Conservation (phyloP, 768 basidiomycete genomes). For the Mycena leptocephala region DNA sequence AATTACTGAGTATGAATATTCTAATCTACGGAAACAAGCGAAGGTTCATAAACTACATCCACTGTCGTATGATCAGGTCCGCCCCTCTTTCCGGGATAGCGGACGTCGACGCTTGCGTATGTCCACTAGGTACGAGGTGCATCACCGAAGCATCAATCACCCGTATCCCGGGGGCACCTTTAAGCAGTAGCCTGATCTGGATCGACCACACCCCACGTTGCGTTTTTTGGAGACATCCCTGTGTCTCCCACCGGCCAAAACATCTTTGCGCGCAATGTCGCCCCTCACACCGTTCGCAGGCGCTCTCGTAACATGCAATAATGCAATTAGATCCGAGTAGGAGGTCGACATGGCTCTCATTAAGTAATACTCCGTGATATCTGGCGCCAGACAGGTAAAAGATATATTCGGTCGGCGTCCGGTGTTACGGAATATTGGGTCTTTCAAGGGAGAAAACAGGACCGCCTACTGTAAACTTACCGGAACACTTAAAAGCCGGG, state of each 20-base stretch:
- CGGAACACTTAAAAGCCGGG: too few relatives aligned
- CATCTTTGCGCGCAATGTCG: background rate
- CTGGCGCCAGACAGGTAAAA: background rate
- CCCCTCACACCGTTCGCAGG: background rate
- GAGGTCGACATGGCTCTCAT: background rate
- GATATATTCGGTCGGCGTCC: background rate
- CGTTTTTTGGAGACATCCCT: slow-evolving; percentile 47
- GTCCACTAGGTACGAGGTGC: slow-evolving; percentile 21
- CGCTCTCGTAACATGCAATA: background rate
- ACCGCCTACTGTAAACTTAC: too few relatives aligned
- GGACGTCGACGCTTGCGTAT: slow-evolving; percentile 31
- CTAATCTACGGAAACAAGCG: too few relatives aligned
- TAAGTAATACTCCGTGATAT: background rate
- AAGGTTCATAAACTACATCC: slow-evolving; percentile 15
- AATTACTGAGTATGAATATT: too few relatives aligned
- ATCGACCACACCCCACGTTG: slow-evolving; percentile 51
- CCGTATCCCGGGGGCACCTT: slow-evolving; percentile 51
- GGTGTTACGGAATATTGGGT: background rate
- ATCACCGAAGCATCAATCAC: slow-evolving; percentile 58
- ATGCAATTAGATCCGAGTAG: background rate
- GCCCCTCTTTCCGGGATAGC: slow-evolving; percentile 32
- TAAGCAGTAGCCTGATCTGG: slow-evolving; percentile 53
- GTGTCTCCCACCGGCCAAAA: slow-evolving; percentile 43
- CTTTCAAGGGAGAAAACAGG: background rate
- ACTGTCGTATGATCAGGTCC: slow-evolving; percentile 25